Conservation (phyloP, 2,329 filamentous ascomycete species). For the Uncinocarpus reesii region DNA sequence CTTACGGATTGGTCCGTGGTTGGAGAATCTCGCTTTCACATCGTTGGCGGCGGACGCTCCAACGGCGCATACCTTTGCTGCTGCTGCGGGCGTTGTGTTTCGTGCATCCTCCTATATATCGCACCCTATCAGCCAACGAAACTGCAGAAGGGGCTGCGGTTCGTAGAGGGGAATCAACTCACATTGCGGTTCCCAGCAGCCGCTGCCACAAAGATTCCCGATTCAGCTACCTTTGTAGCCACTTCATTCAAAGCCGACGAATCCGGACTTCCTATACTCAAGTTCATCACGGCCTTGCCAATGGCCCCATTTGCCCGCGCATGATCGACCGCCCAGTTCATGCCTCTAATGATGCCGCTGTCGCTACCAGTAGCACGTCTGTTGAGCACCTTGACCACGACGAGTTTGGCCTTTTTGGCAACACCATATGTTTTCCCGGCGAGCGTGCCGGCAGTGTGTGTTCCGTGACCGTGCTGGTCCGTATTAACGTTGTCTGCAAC, state of each 20-base stretch:
- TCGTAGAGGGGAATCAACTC: background rate
- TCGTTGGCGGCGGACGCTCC: slow-evolving; percentile 30
- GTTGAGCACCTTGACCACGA: slow-evolving; percentile 39
- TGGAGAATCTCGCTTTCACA: slow-evolving; percentile 31
- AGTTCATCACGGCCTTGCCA: slow-evolving; percentile 26
- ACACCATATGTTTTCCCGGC: slow-evolving; percentile 29
- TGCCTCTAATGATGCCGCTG: slow-evolving; percentile 42
- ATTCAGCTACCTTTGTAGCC: slow-evolving; percentile 26
- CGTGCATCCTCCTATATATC: slow-evolving; percentile 20
- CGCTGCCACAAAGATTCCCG: slow-evolving; percentile 34
- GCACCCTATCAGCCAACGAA: slow-evolving; percentile 17
- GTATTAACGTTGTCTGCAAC: slow-evolving; percentile 19
- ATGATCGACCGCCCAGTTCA: slow-evolving; percentile 32
- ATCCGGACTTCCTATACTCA: slow-evolving; percentile 18
- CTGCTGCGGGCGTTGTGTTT: slow-evolving; percentile 31
- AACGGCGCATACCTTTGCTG: slow-evolving; percentile 31
- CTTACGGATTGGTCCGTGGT: slow-evolving; percentile 31
- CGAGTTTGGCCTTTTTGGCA: slow-evolving; percentile 31
- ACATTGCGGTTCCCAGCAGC: slow-evolving; percentile 31
- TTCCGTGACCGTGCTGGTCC: slow-evolving; percentile 30
- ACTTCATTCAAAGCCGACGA: slow-evolving; percentile 32
- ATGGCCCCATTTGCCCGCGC: slow-evolving; percentile 23
- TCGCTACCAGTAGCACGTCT: slow-evolving; percentile 37
- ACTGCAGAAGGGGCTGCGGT: background rate
- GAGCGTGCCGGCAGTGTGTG: slow-evolving; percentile 32